Evolutionary conservation across 169 alveolate genomes (phyloP), one percentile per base, ranked within the genome.

Genomic region (Plasmodium gaboni): DNA sequence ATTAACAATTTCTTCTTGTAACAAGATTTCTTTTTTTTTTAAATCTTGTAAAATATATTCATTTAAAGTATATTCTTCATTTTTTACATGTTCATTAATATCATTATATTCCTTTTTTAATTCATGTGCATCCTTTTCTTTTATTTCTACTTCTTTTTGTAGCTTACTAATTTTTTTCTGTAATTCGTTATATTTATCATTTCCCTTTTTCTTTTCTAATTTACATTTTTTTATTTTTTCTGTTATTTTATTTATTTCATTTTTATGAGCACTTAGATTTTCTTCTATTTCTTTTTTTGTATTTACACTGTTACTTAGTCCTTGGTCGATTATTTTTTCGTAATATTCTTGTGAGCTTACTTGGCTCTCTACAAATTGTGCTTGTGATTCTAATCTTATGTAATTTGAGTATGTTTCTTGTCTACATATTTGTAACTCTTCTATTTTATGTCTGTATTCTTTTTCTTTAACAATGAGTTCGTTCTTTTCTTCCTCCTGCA

Each of bases 291-390:
- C 91, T 51, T 68, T 44, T 32, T 67, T 83, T 61, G 70, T 67
- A 2, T 72, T 32, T 6, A 68, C 13, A 2, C 55, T 83, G 13
- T 68, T 59, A 1, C 69, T 68, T n/a, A 68, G 44, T 4, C 91
- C 91, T 13, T n/a, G 38, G 0, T 67, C 57, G 12, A 83, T 83
- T 17, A 83, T 83, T 8, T 50, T 83, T 50, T 68, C 19, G 42
- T 51, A 83, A 38, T 83, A 51, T 24, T 68, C 91, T 17, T 83
- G 91, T 2, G 91, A 83, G 8, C 53, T 19, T 19, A 68, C 46
- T 64, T 83, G 91, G 12, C 53, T 83, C 8, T 83, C 85, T 61
- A 83, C 38, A 71, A 83, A 83, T 32, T 67, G 44, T 42, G 15
- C 26, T 61, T 83, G 91, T 1, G 91, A 60, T 60, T 68, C 24